Conservation (phyloP, 108 stramenopile genomes). For the Skeletonema marinoi region DNA sequence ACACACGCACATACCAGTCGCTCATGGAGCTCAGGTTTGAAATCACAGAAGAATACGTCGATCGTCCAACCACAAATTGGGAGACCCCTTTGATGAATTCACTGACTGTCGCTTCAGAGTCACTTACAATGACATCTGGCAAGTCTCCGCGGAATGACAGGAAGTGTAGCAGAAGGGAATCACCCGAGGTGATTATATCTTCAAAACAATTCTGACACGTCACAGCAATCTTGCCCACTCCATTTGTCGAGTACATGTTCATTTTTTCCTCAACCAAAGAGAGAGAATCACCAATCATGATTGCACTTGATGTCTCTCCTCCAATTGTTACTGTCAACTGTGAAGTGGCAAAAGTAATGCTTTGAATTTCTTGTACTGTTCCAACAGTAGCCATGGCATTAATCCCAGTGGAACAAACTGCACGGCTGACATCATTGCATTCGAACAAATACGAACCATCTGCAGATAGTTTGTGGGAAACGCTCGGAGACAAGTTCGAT, state of each 20-base stretch:
- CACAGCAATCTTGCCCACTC: constrained; percentile 32
- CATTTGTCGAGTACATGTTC: constrained; percentile 31
- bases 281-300: constrained; percentile 32
- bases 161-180: constrained; percentile 41
- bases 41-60: constrained; percentile 44
- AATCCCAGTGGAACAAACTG: constrained; percentile 33
- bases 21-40: constrained; percentile 53
- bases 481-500: constrained; percentile 20
- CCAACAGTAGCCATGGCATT: constrained; percentile 36
- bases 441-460: constrained; percentile 52
- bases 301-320: constrained; percentile 42
- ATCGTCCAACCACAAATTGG: constrained; percentile 52
- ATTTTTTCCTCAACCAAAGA: constrained; percentile 38
- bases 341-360: constrained; percentile 33
- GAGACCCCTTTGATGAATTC: constrained; percentile 49
- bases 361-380: constrained; percentile 40
- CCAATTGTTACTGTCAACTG: constrained; percentile 38
- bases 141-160: constrained; percentile 50
- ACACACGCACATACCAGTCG: constrained; percentile 79
- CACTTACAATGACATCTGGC: constrained; percentile 34
- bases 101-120: constrained; percentile 20
- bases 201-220: constrained; percentile 28
- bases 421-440: constrained; percentile 36
- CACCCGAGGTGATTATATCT: constrained; percentile 15
- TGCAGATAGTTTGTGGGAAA: constrained; percentile 47